Conservation (phyloP, 2,329 filamentous ascomycete species). For the Cercospora sojina region DNA sequence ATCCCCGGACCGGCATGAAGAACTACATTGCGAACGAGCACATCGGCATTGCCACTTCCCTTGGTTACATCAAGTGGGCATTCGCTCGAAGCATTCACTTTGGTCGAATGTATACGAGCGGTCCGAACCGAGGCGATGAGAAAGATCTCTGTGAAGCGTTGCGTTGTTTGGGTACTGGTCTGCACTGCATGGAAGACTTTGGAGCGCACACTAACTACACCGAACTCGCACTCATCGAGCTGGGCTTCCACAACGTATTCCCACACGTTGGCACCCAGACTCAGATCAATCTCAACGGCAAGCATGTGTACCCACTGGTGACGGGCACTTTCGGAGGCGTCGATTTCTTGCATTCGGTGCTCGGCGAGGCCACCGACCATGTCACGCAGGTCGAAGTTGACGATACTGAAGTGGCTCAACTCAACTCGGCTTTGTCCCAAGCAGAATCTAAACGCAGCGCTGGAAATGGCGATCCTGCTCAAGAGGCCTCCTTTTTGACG, state of each 20-base stretch:
- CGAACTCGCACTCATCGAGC: constrained; percentile 53
- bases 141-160: constrained; percentile 52
- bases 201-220: constrained; percentile 57
- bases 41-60: constrained; percentile 84
- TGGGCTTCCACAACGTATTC: constrained; percentile 54
- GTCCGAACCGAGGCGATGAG: constrained; percentile 44
- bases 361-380: constrained; percentile 52
- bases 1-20: constrained; percentile 80
- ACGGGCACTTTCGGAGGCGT: constrained; percentile 56
- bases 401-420: constrained; percentile 49
- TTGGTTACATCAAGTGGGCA: constrained; percentile 58
- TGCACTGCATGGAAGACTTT: constrained; percentile 57
- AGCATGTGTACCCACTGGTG: constrained; percentile 52
- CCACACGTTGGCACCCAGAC: constrained; percentile 51
- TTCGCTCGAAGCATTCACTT: constrained; percentile 51
- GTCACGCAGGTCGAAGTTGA: constrained; percentile 51
- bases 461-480: constrained; percentile 35
- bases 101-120: constrained; percentile 49
- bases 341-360: constrained; percentile 52
- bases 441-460: constrained; percentile 39
- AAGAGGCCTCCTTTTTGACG: constrained; percentile 54
- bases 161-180: constrained; percentile 52
- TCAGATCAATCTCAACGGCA: constrained; percentile 48
- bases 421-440: constrained; percentile 46
- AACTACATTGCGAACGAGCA: constrained; percentile 95